Base-by-base conservation (phyloP, 495 filamentous ascomycete genomes). In the Endocarpon pusillum region DNA sequence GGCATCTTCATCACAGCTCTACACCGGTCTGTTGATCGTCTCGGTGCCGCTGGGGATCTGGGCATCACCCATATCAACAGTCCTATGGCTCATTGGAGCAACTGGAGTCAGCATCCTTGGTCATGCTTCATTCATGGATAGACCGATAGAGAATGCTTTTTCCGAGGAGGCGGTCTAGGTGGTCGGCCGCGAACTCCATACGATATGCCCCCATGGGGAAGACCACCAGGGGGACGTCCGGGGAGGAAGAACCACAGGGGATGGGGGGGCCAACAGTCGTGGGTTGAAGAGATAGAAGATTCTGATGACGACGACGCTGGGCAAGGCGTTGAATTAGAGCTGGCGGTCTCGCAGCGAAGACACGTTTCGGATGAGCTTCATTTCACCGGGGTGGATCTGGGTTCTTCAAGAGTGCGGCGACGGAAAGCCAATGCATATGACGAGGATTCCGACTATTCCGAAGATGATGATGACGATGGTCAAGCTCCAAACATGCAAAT, bases 91-190 rank as follows among this genome's bases (percentile, higher is more conserved):
- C 50, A 82, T 96, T 48, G 91, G 89, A 42, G 91, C 89, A 17
- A 81, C 73, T 42, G 87, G 81, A 45, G 81, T 93, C 53, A 77
- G 71, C 52, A 85, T 94, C 39, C 63, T 96, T 41, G 91, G 91
- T 58, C 89, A 97, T 62, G 89, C 89, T 45, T 68, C 82, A 33
- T 73, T 97, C 49, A 75, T 97, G 77, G 89, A 97, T 60, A 94
- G 93, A 68, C 87, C 87, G 23, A 94, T 96, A 67, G 89, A 94
- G 73, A 86, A 87, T 85, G 85, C 87, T 97, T 97, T 97, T 94
- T 97, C 91, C 71, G 89, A 93, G 89, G 91, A 96, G 87, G 89
- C 85, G 86, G 86, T 94, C 81, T 96, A 94, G 75, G 71, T 86
- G 85, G 85, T 93, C 85, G 86, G 81, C 85, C 84, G 84, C 85